Evolutionary conservation across 2,329 filamentous ascomycete genomes (phyloP), one percentile per base, ranked within the genome.

Genomic region (Penicillium capsulatum): DNA sequence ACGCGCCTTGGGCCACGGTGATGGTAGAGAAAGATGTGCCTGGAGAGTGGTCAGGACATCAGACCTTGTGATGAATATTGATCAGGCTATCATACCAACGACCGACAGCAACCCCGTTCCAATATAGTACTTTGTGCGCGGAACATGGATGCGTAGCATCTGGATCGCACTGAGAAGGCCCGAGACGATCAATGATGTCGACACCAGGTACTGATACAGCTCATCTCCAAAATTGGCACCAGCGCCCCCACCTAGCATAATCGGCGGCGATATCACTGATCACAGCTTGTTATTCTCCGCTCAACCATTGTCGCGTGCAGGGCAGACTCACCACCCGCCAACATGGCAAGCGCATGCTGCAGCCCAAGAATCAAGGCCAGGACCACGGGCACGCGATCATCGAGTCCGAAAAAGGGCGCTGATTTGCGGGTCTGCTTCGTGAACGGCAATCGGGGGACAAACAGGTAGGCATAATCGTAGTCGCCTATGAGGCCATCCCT

Each of bases 401-500:
- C 69, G 3, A 86, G 74, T 5, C 80, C 81, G 53, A 85, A 86
- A 64, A 86, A 86, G 0, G 83, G 83, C 2, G 79, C 76, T n/a
- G 74, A 70, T 41, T 70, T 67, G 11, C 69, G 69, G 7, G 68
- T 55, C 61, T 77, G 79, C 58, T 77, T 81, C 73, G 92, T 81
- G 64, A 95, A 95, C 0, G 90, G 90, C 15, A 95, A 66, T 51
- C 86, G 89, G 1, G 76, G 86, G 15, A 71, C 80, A 73, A 96
- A 94, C 28, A 96, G 80, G 58, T 89, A 92, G 24, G 64, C 85
- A 75, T 96, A 96, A 73, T 96, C 85, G 65, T 96, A 96, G 54
- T 81, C 75, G 47, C 90, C 90, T 40, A 96, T 65, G 17, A 95
- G 74, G 9, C 90, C 90, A 1, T 89, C 76, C 45, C 72, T 81